phyloP scores from a whole-genome alignment of 441 rosid species.

The Populus hybrid region DNA sequence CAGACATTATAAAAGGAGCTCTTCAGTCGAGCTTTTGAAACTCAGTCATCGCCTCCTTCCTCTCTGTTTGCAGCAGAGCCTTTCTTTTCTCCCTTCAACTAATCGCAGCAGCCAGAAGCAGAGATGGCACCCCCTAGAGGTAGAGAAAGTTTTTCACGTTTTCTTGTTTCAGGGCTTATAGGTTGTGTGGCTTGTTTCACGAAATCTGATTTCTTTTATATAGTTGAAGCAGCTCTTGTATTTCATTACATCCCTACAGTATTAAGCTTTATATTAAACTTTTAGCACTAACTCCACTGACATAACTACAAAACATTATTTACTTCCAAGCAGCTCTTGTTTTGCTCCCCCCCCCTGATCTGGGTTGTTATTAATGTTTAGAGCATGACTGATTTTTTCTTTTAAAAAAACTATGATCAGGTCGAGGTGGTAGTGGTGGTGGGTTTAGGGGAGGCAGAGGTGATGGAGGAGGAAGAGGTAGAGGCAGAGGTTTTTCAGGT shows the following conservation, averaged over 20 bases:
- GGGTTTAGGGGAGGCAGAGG: constrained; percentile 69
- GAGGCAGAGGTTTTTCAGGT: constrained; percentile 45
- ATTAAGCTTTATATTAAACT: background rate
- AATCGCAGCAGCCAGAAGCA: background rate
- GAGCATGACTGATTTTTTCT: background rate
- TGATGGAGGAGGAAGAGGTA: constrained; percentile 40
- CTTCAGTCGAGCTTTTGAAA: no score
- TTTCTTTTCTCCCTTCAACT: background rate
- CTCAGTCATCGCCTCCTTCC: background rate
- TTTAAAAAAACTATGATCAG: constrained; percentile 18
- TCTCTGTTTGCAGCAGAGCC: background rate
- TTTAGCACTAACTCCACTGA: background rate
- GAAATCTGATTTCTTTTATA: no score
- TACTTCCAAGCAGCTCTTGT: background rate
- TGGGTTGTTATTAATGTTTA: background rate
- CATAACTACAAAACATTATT: background rate
- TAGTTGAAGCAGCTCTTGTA: background rate
- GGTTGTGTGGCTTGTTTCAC: no score
- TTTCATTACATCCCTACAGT: background rate
- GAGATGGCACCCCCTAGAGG: constrained; percentile 44
- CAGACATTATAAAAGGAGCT: background rate
- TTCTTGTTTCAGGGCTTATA: background rate
- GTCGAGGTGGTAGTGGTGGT: constrained; percentile 51
- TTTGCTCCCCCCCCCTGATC: background rate
- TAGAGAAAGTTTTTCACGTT: background rate